These are phyloP conservation scores for Coemansia sp. DNA, from an alignment of 192 early-diverging fungal species.

Conservation along the genomic window DNA sequence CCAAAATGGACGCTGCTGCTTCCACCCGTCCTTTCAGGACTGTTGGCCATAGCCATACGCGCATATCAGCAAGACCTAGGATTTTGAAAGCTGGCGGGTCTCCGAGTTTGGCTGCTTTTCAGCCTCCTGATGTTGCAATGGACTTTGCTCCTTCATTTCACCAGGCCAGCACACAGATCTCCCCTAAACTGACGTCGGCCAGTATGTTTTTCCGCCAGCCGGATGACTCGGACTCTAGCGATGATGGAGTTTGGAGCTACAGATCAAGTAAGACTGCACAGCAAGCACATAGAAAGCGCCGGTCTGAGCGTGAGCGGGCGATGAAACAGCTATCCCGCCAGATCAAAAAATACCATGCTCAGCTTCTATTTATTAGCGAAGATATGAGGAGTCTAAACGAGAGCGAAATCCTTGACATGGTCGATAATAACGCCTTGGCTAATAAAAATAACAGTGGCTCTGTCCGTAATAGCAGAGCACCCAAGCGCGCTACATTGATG, in stretches of 20 bases:
- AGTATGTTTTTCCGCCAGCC: slow-evolving; percentile 27
- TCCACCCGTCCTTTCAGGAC: slow-evolving; percentile 11
- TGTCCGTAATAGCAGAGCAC: background rate
- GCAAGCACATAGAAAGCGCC: slow-evolving; percentile 12
- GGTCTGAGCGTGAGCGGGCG: slow-evolving; percentile 38
- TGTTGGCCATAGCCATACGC: slow-evolving; percentile 10
- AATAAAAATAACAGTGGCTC: background rate
- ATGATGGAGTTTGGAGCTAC: slow-evolving; percentile 11
- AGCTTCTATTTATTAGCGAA: slow-evolving; percentile 35
- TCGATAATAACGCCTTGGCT: background rate
- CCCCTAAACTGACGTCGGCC: slow-evolving; percentile 12
- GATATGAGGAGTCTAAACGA: slow-evolving; percentile 33
- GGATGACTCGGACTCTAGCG: slow-evolving; percentile 26
- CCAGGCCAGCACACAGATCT: background rate
- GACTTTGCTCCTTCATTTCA: slow-evolving; percentile 8
- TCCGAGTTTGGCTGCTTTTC: background rate
- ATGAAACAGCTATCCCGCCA: slow-evolving; percentile 42
- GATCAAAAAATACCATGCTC: slow-evolving; percentile 44
- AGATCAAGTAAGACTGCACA: slow-evolving; percentile 11
- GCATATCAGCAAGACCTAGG: slow-evolving; percentile 3
- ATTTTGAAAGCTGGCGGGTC: background rate
- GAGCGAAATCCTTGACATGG: slow-evolving; percentile 26
- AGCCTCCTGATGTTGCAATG: slow-evolving; percentile 7
- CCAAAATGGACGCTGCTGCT: background rate
- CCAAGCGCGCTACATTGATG: background rate